Conservation (phyloP, 257 asterid species). For the Gardenia jasminoides region DNA sequence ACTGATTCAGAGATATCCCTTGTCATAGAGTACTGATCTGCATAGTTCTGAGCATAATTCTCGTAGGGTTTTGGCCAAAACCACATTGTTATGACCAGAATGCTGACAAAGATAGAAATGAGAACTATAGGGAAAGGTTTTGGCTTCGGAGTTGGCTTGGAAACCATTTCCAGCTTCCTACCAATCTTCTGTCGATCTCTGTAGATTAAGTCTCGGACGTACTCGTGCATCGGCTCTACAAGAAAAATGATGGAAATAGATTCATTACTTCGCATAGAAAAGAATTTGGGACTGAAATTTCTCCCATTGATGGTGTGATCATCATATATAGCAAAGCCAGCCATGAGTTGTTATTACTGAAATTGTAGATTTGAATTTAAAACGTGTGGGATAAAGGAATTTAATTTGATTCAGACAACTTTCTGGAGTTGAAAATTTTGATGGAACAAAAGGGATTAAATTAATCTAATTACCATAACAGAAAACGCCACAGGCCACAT, state of each 20-base stretch:
- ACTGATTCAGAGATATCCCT: conserved; percentile 10
- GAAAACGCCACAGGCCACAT: background rate
- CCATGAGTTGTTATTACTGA: conserved; percentile 1
- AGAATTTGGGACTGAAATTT: background rate
- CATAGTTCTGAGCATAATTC: background rate
- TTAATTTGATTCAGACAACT: background rate
- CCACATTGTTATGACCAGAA: conserved; percentile 20
- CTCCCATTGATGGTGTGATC: background rate
- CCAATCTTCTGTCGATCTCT: background rate
- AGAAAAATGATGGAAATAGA: background rate
- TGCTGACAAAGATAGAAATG: background rate
- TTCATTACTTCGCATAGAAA: background rate
- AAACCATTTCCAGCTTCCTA: conserved; percentile 9
- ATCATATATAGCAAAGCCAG: background rate
- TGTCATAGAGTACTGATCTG: conserved; percentile 4
- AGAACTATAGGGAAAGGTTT: background rate
- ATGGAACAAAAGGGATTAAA: background rate
- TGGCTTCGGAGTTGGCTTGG: conserved; percentile 7
- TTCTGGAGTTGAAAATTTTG: background rate
- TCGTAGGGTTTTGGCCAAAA: conserved; percentile 19
- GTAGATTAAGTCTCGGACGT: background rate
- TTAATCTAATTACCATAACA: background rate
- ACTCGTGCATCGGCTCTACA: background rate
- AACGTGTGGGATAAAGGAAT: background rate
- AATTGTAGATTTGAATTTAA: background rate